These are phyloP conservation scores for Schizosaccharomyces octosporus DNA, from an alignment of 805 yeast species.

Conservation along the genomic window DNA sequence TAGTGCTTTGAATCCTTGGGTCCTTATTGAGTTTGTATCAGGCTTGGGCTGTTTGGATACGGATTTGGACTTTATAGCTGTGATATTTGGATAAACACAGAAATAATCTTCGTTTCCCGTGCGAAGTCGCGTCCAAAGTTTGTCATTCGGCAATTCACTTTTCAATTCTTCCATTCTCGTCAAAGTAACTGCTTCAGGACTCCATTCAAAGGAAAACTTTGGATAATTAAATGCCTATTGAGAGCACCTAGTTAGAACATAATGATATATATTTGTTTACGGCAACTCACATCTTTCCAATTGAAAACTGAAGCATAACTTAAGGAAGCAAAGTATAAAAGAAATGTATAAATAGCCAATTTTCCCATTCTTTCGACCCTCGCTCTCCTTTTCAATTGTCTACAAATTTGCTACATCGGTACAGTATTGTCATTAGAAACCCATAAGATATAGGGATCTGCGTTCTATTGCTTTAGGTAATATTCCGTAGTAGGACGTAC, in stretches of 20 bases:
- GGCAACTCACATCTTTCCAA: neutral
- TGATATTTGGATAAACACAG: neutral
- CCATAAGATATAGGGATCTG: too few species aligned
- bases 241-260: neutral
- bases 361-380: too few species aligned
- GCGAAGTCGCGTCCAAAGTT: neutral
- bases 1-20: neutral
- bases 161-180: neutral
- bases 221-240: neutral
- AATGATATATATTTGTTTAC: neutral
- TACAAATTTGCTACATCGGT: too few species aligned
- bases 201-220: neutral
- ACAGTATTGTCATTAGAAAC: too few species aligned
- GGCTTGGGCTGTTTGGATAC: neutral
- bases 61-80: neutral
- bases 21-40: neutral
- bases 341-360: neutral
- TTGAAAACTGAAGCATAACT: neutral
- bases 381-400: too few species aligned
- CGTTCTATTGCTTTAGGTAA: too few species aligned
- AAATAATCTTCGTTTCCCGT: neutral
- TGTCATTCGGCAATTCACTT: neutral
- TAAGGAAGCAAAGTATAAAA: neutral
- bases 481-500: too few species aligned
- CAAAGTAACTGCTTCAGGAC: neutral